These are phyloP conservation scores for Ustilago cynodontis DNA, from an alignment of 1,284 basidiomycete genomes.

Conservation along the genomic window DNA sequence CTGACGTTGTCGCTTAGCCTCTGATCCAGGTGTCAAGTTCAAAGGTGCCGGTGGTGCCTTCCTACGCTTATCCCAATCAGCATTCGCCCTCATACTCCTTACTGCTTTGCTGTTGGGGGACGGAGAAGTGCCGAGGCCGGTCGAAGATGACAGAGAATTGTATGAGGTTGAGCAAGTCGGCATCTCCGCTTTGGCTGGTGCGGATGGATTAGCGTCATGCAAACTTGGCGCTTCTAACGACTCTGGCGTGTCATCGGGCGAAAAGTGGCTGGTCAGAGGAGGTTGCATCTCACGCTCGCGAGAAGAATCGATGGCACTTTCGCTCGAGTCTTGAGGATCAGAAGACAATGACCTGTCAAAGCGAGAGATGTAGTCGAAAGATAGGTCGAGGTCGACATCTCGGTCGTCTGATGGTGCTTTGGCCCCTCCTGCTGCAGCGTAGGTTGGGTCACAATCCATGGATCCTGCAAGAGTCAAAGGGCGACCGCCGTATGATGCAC, in stretches of 20 bases:
- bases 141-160: slow-evolving; percentile 2
- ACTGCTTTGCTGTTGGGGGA: slow-evolving; percentile 34
- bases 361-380: slow-evolving; percentile 57
- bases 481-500: slow-evolving; percentile 23
- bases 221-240: slow-evolving; percentile 4
- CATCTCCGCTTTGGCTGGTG: slow-evolving; percentile 8
- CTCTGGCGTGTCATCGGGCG: slow-evolving; percentile 35
- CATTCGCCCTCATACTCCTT: slow-evolving; percentile 47
- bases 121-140: slow-evolving; percentile 12
- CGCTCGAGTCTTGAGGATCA: slow-evolving; percentile 31
- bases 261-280: slow-evolving; percentile 23
- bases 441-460: slow-evolving; percentile 13
- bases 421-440: slow-evolving; percentile 8
- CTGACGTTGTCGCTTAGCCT: slow-evolving; percentile 32
- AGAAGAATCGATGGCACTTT: slow-evolving; percentile 29
- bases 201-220: neutral
- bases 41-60: slow-evolving; percentile 54
- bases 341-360: slow-evolving; percentile 42
- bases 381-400: slow-evolving; percentile 57
- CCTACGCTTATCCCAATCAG: slow-evolving; percentile 51
- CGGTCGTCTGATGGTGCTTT: slow-evolving; percentile 16
- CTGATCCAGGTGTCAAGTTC: slow-evolving; percentile 29
- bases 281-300: slow-evolving; percentile 6
- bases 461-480: slow-evolving; percentile 21
- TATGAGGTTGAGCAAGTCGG: slow-evolving; percentile 1